A percentile compares a stretch with the other conserved stretches of the same genome.
These are phyloP conservation scores for Scheffersomyces stipitis DNA, from an alignment of 805 yeast genomes.

Conservation along the genomic window DNA sequence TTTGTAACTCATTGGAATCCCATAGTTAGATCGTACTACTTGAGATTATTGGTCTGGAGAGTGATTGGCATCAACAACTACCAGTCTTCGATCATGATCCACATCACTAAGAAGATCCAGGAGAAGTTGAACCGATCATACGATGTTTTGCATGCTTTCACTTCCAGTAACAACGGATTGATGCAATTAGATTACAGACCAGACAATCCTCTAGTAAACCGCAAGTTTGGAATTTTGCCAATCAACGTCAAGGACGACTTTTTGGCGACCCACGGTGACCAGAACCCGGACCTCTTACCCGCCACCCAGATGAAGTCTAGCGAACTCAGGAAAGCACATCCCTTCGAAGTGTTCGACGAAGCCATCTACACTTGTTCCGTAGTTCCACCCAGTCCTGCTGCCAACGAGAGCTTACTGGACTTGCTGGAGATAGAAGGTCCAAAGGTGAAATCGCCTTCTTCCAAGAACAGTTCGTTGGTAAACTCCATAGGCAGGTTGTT, in stretches of 20 bases:
- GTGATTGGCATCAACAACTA: conserved; percentile 44
- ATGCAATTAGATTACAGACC: conserved; percentile 25
- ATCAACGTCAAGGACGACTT: conserved; percentile 25
- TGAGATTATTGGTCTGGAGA: conserved; percentile 69
- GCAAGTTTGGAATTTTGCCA: conserved; percentile 47
- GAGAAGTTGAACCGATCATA: conserved; percentile 29
- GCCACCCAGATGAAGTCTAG: conserved; percentile 22
- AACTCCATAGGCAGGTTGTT: conserved; percentile 36
- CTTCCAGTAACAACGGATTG: conserved; percentile 15
- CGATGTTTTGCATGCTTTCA: conserved; percentile 23
- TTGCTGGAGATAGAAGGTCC: neutral
- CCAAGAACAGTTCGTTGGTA: conserved; percentile 24
- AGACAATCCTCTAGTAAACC: conserved; percentile 46
- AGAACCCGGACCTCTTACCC: conserved; percentile 8
- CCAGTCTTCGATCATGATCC: conserved; percentile 33
- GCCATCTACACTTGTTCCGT: conserved; percentile 48
- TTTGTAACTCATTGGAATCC: conserved; percentile 82
- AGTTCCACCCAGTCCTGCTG: conserved; percentile 15
- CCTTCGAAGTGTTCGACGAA: conserved; percentile 67
- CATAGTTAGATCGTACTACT: conserved; percentile 66
- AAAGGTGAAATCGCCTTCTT: neutral
- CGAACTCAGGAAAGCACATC: conserved; percentile 50
- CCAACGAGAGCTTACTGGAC: neutral
- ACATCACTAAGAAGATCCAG: conserved; percentile 30
- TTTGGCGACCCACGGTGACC: conserved; percentile 5